These are phyloP conservation scores for Baeospora myosura DNA, from an alignment of 1,284 basidiomycete genomes.

Conservation along the genomic window DNA sequence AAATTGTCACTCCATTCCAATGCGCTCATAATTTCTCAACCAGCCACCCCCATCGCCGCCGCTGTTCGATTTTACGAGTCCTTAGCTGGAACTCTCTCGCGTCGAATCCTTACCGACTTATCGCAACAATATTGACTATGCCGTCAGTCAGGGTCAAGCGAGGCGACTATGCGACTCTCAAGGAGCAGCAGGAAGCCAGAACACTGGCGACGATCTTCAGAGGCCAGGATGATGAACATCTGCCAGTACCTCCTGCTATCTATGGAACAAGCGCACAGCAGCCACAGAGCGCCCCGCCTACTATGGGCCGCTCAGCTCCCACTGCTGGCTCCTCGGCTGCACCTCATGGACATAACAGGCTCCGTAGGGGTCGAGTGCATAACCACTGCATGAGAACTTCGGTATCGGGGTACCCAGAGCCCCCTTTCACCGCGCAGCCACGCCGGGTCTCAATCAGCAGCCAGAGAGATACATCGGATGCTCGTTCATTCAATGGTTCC, in stretches of 20 bases:
- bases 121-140: too few relatives aligned
- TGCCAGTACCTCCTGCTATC: neutral
- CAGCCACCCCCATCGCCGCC: too few relatives aligned
- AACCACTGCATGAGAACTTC: conserved; percentile 9
- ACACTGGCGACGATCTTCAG: too few relatives aligned
- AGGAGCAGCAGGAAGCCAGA: too few relatives aligned
- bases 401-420: conserved; percentile 2
- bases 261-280: too few relatives aligned
- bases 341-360: neutral
- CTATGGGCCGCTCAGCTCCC: neutral
- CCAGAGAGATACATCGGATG: neutral
- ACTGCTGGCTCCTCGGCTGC: neutral
- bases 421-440: conserved; percentile 1
- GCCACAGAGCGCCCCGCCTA: conserved; percentile 1
- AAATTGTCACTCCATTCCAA: too few relatives aligned
- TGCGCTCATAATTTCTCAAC: too few relatives aligned
- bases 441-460: neutral
- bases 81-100: neutral
- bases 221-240: too few relatives aligned
- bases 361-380: conserved; percentile 10
- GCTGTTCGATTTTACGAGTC: too few relatives aligned
- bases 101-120: too few relatives aligned
- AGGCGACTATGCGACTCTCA: conserved; percentile 33
- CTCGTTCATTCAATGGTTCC: conserved; percentile 5
- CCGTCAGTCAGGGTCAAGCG: conserved; percentile 51